Evolutionary conservation across 2,329 filamentous ascomycete genomes (phyloP), one percentile per base, ranked within the genome.

Genomic region (Colletotrichum orchidophilum): DNA sequence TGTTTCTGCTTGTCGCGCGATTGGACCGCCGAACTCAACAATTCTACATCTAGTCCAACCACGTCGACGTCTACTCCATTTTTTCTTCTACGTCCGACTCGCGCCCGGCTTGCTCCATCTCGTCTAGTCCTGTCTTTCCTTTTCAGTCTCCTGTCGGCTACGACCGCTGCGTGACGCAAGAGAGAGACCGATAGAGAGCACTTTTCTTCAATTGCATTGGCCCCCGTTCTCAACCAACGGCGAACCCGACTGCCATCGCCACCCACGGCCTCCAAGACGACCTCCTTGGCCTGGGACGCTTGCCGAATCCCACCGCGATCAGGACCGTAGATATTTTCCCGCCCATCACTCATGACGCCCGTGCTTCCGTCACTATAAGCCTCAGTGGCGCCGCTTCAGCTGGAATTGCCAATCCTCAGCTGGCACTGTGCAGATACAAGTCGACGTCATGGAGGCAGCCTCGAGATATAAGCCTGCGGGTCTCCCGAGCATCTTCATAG

Each of bases 401-500:
- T 60, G 64, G 31, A 39, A 62, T 54, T 60, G 64, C 27, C 60
- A 39, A 55, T 5, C 21, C 54, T 64, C 65, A 65, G 65, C 59
- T 65, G 59, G 53, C 53, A 64, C 53, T 67, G 68, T 57, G 53
- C 63, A 67, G 27, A 62, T 57, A 46, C 35, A 12, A 52, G n/a
- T 52, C 63, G 60, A 62, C 63, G 74, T 62, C 70, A 83, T 83
- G 82, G 81, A 80, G 57, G 81, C 78, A 61, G 78, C 80, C 58
- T 80, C 80, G 58, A 76, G 78, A 66, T 81, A 78, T 70, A 81
- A 82, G 74, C 74, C 76, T 12, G 66, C 59, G 1, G 73, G 35
- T 71, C 78, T 73, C 74, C 79, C 72, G 52, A 75, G 81, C 68
- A 82, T 81, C 71, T 81, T 82, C 72, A 78, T 79, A 75, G 76